Percentiles rank a stretch among this genome's conserved stretches.
phyloP scores from a whole-genome alignment of 192 early-diverging fungal genomes.

The Coemansia furcata region DNA sequence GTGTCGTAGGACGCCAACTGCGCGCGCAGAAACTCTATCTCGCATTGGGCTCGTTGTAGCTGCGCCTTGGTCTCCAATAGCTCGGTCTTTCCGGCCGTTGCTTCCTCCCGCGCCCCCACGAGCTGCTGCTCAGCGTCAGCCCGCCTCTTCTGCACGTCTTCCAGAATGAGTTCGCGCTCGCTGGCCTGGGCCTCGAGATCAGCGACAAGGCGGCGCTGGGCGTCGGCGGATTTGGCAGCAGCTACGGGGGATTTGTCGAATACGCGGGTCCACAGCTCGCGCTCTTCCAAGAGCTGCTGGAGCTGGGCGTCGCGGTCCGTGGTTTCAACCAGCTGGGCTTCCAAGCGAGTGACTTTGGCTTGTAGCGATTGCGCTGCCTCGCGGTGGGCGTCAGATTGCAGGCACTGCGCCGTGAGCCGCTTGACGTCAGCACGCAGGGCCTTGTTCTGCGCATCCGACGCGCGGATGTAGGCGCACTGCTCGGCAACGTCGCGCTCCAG shows the following conservation, averaged over 20 bases:
- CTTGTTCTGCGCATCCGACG: constrained; percentile 55
- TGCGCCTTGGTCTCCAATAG: not conserved
- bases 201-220: constrained; percentile 19
- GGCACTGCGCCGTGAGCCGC: constrained; percentile 48
- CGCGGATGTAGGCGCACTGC: constrained; percentile 57
- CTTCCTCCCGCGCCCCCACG: not conserved
- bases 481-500: constrained; percentile 52
- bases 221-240: constrained; percentile 18
- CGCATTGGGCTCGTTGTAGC: constrained; percentile 54
- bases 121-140: not conserved
- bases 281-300: constrained; percentile 36
- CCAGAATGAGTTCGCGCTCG: constrained; percentile 15
- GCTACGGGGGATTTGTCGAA: constrained; percentile 40
- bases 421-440: constrained; percentile 52
- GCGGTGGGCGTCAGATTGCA: constrained; percentile 53
- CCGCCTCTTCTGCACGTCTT: not conserved
- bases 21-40: constrained; percentile 61
- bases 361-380: constrained; percentile 45
- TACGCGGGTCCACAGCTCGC: constrained; percentile 48
- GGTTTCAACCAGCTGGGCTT: constrained; percentile 37
- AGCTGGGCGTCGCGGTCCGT: constrained; percentile 46
- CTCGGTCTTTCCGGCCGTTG: not conserved
- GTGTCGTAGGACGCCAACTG: constrained; percentile 59
- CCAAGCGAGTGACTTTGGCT: constrained; percentile 56
- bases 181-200: constrained; percentile 8